A percentile compares a stretch with the other conserved stretches of the same genome.
Evolutionary conservation across 2,329 filamentous ascomycete species (phyloP).

Genomic region (Lomentospora prolificans): DNA sequence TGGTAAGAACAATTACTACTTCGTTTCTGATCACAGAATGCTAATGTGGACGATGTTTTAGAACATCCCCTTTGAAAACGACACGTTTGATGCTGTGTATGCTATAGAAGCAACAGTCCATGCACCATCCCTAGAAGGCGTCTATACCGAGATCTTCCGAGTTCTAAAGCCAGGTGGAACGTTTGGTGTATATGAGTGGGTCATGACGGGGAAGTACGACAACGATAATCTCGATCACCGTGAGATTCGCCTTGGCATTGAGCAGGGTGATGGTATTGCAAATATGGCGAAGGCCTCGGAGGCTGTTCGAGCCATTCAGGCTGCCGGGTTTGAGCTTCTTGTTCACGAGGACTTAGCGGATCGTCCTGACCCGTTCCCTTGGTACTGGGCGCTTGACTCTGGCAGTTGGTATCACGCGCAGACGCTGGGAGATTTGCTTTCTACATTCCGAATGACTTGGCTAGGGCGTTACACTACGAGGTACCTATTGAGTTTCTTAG

Average conservation of each 20-base stretch:
- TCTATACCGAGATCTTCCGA: slow-evolving; percentile 90
- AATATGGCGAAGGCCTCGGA: slow-evolving; percentile 91
- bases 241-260: slow-evolving; percentile 85
- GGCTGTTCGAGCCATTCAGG: slow-evolving; percentile 71
- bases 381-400: slow-evolving; percentile 80
- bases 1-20: slow-evolving; percentile 40
- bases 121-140: slow-evolving; percentile 78
- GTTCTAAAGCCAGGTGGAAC: slow-evolving; percentile 92
- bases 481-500: slow-evolving; percentile 64
- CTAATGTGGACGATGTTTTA: slow-evolving; percentile 19
- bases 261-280: slow-evolving; percentile 91
- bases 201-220: slow-evolving; percentile 95
- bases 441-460: slow-evolving; percentile 81
- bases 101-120: slow-evolving; percentile 97
- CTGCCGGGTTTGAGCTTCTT: slow-evolving; percentile 76
- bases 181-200: slow-evolving; percentile 97
- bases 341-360: slow-evolving; percentile 80
- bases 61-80: slow-evolving; percentile 92
- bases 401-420: slow-evolving; percentile 79
- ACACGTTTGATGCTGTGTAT: slow-evolving; percentile 89
- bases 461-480: slow-evolving; percentile 67
- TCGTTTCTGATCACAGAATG: background rate
- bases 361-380: slow-evolving; percentile 65
- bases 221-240: slow-evolving; percentile 79
- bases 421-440: slow-evolving; percentile 66